Conservation (phyloP, 2,329 filamentous ascomycete genomes). For the Salinomyces thailandicus region DNA sequence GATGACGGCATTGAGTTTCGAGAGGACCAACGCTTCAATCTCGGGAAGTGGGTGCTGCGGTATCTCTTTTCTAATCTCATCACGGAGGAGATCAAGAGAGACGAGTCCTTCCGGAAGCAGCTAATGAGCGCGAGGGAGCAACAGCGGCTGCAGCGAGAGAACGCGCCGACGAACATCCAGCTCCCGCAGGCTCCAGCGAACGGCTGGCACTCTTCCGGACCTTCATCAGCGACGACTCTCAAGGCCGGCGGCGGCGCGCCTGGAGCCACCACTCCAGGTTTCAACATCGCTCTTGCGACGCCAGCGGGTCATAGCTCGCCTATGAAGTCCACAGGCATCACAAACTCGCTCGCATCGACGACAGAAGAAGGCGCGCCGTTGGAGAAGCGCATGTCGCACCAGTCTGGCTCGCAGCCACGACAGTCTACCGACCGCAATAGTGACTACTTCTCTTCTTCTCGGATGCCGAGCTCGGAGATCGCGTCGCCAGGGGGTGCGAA, state of each 20-base stretch:
- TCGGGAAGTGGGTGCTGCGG: constrained; percentile 90
- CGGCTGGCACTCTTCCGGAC: constrained; percentile 34
- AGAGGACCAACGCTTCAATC: constrained; percentile 92
- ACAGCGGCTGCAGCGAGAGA: constrained; percentile 43
- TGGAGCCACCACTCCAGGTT: constrained; percentile 58
- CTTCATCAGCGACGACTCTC: constrained; percentile 45
- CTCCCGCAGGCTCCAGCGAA: constrained; percentile 36
- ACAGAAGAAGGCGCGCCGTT: constrained; percentile 35
- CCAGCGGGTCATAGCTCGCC: constrained; percentile 25
- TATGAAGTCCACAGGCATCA: constrained; percentile 24
- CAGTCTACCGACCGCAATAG: constrained; percentile 51
- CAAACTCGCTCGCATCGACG: constrained; percentile 14
- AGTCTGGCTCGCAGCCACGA: constrained; percentile 39
- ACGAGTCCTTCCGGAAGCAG: constrained; percentile 60
- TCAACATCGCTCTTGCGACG: constrained; percentile 57
- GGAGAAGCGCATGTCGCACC: constrained; percentile 46
- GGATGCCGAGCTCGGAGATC: constrained; percentile 37
- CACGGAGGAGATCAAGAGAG: constrained; percentile 78
- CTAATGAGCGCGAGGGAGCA: constrained; percentile 54
- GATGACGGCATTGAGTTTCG: constrained; percentile 68
- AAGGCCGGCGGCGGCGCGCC: constrained; percentile 52
- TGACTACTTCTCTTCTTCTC: constrained; percentile 67
- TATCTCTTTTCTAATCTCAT: constrained; percentile 86
- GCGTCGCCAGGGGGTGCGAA: constrained; percentile 16
- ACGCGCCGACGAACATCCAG: constrained; percentile 52